phyloP scores from a whole-genome alignment of 1,284 basidiomycete species.

The Malassezia restricta region DNA sequence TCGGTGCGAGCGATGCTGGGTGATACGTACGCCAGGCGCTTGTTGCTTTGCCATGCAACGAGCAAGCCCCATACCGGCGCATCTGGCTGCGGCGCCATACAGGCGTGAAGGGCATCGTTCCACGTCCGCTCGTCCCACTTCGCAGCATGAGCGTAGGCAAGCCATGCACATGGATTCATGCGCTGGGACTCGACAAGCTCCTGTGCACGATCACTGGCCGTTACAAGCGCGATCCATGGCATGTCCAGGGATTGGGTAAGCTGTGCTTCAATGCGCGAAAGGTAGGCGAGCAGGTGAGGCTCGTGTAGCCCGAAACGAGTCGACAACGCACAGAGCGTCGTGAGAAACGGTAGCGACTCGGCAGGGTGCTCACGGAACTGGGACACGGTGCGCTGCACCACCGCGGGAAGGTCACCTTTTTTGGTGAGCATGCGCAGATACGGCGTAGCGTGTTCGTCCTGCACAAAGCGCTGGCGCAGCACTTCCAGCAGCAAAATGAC shows the following conservation, averaged over 20 bases:
- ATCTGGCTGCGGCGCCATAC: conserved; percentile 4
- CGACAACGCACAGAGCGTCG: conserved; percentile 21
- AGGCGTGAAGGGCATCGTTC: conserved; percentile 4
- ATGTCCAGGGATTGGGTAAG: neutral
- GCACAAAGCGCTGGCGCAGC: conserved; percentile 3
- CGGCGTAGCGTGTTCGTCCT: conserved; percentile 4
- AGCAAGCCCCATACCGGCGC: conserved; percentile 11
- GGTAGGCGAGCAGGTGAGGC: conserved; percentile 23
- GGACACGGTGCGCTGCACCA: neutral
- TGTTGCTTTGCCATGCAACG: neutral
- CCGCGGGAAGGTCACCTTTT: conserved; percentile 19
- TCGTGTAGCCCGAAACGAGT: conserved; percentile 28
- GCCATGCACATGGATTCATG: conserved; percentile 6
- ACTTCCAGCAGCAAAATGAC: conserved; percentile 9
- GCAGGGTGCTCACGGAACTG: conserved; percentile 9
- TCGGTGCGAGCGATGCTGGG: neutral
- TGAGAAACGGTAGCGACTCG: neutral
- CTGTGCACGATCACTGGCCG: neutral
- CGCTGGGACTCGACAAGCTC: neutral
- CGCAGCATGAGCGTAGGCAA: conserved; percentile 2
- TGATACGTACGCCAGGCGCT: neutral
- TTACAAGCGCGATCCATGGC: conserved; percentile 8
- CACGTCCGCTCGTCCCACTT: conserved; percentile 1
- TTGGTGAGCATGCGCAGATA: conserved; percentile 18
- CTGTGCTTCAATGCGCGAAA: conserved; percentile 18